Percentiles rank a stretch among this genome's conserved stretches.
phyloP scores from a whole-genome alignment of 2,329 filamentous ascomycete genomes.

The Colletotrichum siamense region DNA sequence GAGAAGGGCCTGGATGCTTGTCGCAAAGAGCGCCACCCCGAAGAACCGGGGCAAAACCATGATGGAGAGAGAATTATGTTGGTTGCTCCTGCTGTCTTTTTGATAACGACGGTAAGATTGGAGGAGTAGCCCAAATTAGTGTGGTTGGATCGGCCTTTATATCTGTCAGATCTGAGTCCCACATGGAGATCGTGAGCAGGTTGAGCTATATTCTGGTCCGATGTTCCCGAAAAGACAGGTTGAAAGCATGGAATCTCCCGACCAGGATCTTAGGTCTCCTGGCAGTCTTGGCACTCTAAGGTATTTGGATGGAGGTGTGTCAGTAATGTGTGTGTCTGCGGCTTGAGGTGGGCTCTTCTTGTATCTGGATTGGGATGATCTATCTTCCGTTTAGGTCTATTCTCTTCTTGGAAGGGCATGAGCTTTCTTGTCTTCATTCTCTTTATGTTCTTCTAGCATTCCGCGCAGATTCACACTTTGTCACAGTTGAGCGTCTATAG shows the following conservation, averaged over 20 bases:
- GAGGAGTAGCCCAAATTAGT: neutral
- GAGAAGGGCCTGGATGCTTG: neutral
- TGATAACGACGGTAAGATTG: neutral
- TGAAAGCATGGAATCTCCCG: neutral
- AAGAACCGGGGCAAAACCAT: neutral
- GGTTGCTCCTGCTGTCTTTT: neutral
- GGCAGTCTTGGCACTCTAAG: neutral
- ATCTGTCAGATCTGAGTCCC: neutral
- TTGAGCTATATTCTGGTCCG: neutral
- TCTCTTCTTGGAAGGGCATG: neutral
- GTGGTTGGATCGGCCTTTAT: neutral
- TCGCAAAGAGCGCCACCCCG: neutral
- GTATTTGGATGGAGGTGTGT: neutral
- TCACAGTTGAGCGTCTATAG: neutral
- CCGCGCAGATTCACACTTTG: neutral
- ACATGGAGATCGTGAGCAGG: neutral
- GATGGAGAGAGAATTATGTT: neutral
- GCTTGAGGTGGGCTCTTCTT: neutral
- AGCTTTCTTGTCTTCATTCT: neutral
- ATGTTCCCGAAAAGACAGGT: neutral
- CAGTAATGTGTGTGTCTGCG: neutral
- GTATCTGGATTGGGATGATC: fast-evolving
- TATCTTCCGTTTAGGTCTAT: fast-evolving
- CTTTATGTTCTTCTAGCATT: neutral
- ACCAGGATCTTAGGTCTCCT: neutral